Conservation (phyloP, 2,329 filamentous ascomycete genomes). For the Fusarium avenaceum region DNA sequence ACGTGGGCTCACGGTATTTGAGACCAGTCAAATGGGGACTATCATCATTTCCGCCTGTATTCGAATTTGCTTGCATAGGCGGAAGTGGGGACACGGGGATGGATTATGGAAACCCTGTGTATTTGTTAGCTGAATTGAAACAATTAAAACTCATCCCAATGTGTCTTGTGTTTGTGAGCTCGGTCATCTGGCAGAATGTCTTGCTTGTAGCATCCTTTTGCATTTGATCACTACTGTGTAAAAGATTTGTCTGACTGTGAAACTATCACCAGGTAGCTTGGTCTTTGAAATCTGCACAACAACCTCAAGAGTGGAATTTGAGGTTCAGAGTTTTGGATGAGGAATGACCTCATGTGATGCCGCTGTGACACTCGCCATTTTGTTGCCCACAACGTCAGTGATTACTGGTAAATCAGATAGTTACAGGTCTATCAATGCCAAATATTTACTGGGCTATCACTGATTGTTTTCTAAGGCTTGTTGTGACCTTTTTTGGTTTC, state of each 20-base stretch:
- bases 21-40: not conserved
- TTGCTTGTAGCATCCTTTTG: not conserved
- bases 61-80: conserved; percentile 5
- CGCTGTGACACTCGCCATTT: not conserved
- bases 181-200: too few species aligned
- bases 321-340: not conserved
- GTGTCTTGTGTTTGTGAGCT: not conserved
- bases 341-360: conserved; percentile 1
- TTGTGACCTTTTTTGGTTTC: not conserved
- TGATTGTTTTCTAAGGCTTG: not conserved
- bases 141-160: not conserved
- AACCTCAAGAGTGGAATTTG: not conserved
- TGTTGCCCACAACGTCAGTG: not conserved
- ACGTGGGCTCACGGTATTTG: not conserved
- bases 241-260: not conserved
- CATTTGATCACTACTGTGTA: not conserved
- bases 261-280: not conserved
- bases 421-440: not conserved
- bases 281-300: too few species aligned
- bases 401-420: not conserved
- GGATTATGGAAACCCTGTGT: conserved; percentile 5
- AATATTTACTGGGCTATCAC: not conserved
- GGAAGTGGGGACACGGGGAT: conserved; percentile 2
- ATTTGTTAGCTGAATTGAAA: conserved; percentile 5
- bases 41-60: conserved; percentile 6